Conservation (phyloP, 1,284 basidiomycete genomes). For the Anthracocystis setariae region DNA sequence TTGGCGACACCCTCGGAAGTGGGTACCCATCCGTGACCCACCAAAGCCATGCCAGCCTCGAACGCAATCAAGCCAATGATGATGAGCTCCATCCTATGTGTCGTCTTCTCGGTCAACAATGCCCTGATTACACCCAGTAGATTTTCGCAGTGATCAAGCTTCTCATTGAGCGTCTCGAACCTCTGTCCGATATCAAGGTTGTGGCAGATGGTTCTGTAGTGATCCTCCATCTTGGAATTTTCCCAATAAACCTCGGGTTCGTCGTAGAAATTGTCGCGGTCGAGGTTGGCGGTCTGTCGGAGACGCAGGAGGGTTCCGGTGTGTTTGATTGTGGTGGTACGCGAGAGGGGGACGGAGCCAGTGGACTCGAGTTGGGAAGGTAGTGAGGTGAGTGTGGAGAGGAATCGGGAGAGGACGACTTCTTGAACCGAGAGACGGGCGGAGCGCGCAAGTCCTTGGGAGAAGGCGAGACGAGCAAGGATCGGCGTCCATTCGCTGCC, state of each 20-base stretch:
- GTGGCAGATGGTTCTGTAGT: conserved; percentile 62
- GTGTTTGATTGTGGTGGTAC: conserved; percentile 62
- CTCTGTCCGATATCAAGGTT: conserved; percentile 60
- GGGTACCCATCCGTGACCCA: conserved; percentile 59
- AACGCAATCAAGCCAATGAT: conserved; percentile 63
- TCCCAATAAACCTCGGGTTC: conserved; percentile 67
- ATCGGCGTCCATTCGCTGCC: conserved; percentile 55
- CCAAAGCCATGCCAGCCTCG: conserved; percentile 54
- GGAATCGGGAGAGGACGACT: conserved; percentile 51
- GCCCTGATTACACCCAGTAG: conserved; percentile 62
- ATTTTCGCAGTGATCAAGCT: conserved; percentile 65
- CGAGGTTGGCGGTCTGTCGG: conserved; percentile 60
- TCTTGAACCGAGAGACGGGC: conserved; percentile 64
- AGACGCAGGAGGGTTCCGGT: conserved; percentile 62
- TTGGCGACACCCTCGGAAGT: conserved; percentile 31
- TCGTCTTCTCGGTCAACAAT: conserved; percentile 61
- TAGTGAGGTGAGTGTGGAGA: conserved; percentile 50
- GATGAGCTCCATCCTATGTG: conserved; percentile 65
- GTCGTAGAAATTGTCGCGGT: conserved; percentile 64
- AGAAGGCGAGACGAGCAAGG: conserved; percentile 62
- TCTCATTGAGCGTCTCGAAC: conserved; percentile 63
- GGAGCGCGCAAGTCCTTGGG: conserved; percentile 63
- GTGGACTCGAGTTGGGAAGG: conserved; percentile 52
- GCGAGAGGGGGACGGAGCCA: conserved; percentile 60
- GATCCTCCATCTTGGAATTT: conserved; percentile 59